Conservation (phyloP, 495 filamentous ascomycete genomes). For the Talaromyces trachyspermus region DNA sequence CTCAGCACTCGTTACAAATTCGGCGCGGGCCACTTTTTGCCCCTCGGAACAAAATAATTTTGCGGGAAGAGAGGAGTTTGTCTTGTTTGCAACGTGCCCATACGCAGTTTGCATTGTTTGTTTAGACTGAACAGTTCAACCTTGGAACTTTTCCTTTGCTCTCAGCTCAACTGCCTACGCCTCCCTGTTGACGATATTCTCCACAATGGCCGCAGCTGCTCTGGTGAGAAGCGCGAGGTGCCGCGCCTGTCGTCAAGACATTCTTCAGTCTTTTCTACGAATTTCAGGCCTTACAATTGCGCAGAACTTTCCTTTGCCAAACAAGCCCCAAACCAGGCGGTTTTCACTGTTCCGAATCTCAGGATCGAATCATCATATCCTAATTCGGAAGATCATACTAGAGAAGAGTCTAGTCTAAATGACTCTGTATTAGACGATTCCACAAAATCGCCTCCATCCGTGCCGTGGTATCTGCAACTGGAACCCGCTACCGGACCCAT, state of each 20-base stretch:
- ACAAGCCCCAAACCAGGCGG: constrained; percentile 12
- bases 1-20: constrained; percentile 4
- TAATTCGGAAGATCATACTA: not conserved
- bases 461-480: constrained; percentile 87
- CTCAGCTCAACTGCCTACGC: not conserved
- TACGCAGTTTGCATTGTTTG: constrained; percentile 17
- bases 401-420: not conserved
- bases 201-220: constrained; percentile 26
- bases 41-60: constrained; percentile 3
- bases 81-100: not conserved
- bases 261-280: constrained; percentile 19
- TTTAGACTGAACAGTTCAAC: too few species aligned
- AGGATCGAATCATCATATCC: not conserved
- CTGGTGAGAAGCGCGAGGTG: constrained; percentile 21
- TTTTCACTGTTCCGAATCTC: not conserved
- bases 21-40: not conserved
- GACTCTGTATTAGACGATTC: not conserved
- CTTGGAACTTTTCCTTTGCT: not conserved
- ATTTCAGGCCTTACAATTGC: constrained; percentile 17
- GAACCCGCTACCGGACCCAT: constrained; percentile 40
- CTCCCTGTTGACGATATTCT: too few species aligned
- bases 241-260: constrained; percentile 22
- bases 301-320: constrained; percentile 12
- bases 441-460: constrained; percentile 13
- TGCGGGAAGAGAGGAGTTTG: constrained; percentile 1